phyloP scores from a whole-genome alignment of 2,329 filamentous ascomycete genomes.

The Plenodomus lindquistii region DNA sequence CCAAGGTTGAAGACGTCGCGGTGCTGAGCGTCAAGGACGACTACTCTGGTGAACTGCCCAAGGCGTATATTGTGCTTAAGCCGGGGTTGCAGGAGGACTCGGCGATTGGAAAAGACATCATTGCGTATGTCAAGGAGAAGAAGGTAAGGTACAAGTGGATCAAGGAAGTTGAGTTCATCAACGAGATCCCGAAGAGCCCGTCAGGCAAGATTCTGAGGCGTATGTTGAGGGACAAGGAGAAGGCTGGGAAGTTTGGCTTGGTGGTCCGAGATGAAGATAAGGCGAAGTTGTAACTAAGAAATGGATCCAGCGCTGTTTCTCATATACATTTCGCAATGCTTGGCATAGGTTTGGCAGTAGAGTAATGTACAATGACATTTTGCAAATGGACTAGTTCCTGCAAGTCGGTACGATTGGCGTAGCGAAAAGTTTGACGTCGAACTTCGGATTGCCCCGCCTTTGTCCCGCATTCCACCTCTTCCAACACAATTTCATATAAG shows the following conservation, averaged over 20 bases:
- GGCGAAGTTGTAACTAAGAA: constrained; percentile 53
- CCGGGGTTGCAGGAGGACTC: constrained; percentile 34
- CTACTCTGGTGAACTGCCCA: constrained; percentile 53
- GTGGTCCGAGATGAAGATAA: constrained; percentile 20
- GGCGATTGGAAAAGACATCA: constrained; percentile 46
- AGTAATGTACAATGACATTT: too few species aligned
- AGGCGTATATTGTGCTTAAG: constrained; percentile 51
- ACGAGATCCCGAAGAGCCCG: constrained; percentile 53
- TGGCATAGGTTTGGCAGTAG: too few species aligned
- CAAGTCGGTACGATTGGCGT: too few species aligned
- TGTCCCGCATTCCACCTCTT: too few species aligned
- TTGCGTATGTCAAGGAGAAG: constrained; percentile 49
- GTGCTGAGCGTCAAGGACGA: constrained; percentile 60
- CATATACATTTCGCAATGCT: too few species aligned
- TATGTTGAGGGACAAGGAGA: constrained; percentile 49
- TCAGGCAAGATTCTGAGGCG: constrained; percentile 54
- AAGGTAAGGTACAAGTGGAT: constrained; percentile 54
- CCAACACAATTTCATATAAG: too few species aligned
- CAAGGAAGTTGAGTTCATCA: constrained; percentile 51
- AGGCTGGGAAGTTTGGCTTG: constrained; percentile 36
- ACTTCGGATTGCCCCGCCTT: too few species aligned
- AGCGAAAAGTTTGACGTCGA: too few species aligned
- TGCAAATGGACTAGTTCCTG: too few species aligned
- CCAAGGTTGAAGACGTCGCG: constrained; percentile 60
- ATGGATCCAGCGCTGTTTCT: too few species aligned